phyloP scores from a whole-genome alignment of 192 early-diverging fungal genomes.

The Dissophora globulifera region DNA sequence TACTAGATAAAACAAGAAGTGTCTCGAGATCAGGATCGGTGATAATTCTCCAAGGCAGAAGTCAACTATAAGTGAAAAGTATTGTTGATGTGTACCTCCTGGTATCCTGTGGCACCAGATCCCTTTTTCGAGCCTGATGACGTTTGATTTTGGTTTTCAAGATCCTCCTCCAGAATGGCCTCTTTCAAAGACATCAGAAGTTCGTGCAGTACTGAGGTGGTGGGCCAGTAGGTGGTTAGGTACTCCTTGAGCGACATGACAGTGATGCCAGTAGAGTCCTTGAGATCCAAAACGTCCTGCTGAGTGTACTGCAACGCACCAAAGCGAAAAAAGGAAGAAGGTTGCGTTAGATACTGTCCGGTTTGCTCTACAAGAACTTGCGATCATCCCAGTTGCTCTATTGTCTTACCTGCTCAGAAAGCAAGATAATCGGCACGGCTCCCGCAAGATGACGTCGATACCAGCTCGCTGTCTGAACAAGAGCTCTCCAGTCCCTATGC shows the following conservation, averaged over 20 bases:
- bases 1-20: too few species aligned
- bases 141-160: conserved; percentile 16
- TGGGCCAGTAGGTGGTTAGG: conserved; percentile 49
- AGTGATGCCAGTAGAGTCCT: conserved; percentile 22
- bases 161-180: conserved; percentile 64
- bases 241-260: conserved; percentile 57
- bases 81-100: conserved; percentile 27
- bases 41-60: not conserved
- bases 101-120: conserved; percentile 21
- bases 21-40: too few species aligned
- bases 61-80: not conserved
- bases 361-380: not conserved
- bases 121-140: conserved; percentile 8
- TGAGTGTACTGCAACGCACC: conserved; percentile 21
- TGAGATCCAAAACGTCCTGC: conserved; percentile 28
- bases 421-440: conserved; percentile 53
- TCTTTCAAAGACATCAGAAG: conserved; percentile 61
- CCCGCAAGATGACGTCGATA: conserved; percentile 63
- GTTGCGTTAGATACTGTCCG: too few species aligned
- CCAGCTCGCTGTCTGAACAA: conserved; percentile 66
- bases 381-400: too few species aligned
- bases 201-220: conserved; percentile 54
- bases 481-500: conserved; percentile 66
- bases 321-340: not conserved
- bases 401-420: conserved; percentile 55